phyloP scores from a whole-genome alignment of 2,329 filamentous ascomycete species.

The Blastomyces emzantsi region DNA sequence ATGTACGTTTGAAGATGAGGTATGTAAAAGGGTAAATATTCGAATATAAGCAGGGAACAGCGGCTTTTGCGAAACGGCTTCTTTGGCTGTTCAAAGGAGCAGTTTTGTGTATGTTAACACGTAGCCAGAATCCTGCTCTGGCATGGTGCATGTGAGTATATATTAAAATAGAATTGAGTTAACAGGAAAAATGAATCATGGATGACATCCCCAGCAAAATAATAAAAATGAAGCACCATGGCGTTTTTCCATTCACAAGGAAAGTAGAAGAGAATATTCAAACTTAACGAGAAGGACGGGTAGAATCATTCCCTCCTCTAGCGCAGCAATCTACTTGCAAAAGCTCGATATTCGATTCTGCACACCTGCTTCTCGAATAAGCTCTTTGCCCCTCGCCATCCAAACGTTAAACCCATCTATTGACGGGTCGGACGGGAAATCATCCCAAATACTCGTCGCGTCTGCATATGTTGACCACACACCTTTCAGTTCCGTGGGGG shows the following conservation, averaged over 20 bases:
- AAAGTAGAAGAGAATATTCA: neutral
- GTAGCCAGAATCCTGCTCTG: neutral
- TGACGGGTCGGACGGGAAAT: slow-evolving; percentile 34
- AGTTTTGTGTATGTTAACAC: neutral
- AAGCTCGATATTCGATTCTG: slow-evolving; percentile 19
- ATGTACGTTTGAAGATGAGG: neutral
- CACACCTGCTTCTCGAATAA: slow-evolving; percentile 35
- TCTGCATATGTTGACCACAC: slow-evolving; percentile 37
- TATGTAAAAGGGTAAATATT: too few species aligned
- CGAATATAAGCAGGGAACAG: neutral
- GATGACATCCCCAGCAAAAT: neutral
- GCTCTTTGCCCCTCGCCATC: slow-evolving; percentile 32
- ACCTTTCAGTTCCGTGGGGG: slow-evolving; percentile 29
- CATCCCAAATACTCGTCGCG: slow-evolving; percentile 35
- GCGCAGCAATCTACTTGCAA: neutral
- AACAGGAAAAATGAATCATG: neutral
- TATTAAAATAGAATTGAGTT: neutral
- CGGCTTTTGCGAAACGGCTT: neutral
- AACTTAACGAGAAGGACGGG: neutral
- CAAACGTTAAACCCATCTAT: slow-evolving; percentile 34
- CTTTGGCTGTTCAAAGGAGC: neutral
- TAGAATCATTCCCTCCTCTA: neutral
- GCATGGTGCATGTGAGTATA: neutral
- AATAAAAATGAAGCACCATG: neutral
- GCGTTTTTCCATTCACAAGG: too few species aligned